Conservation (phyloP, 352 stramenopile species). For the Globisporangium emineosum region DNA sequence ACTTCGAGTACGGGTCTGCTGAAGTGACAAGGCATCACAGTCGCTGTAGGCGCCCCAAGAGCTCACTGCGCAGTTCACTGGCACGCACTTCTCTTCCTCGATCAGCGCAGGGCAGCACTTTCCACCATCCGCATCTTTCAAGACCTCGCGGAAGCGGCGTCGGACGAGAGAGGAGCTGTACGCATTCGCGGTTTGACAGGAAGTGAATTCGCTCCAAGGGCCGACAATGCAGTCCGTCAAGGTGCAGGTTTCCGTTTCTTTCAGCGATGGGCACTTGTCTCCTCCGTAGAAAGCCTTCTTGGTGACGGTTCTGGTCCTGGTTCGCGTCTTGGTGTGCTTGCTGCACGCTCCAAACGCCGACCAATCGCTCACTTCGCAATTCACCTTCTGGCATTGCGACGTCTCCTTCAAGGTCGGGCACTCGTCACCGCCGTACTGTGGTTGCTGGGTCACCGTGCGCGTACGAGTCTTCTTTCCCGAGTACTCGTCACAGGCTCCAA, state of each 20-base stretch:
- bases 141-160: conserved; percentile 34
- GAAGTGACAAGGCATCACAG: conserved; percentile 25
- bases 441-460: conserved; percentile 25
- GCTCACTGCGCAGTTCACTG: conserved; percentile 42
- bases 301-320: conserved; percentile 33
- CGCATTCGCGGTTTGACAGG: conserved; percentile 24
- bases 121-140: conserved; percentile 41
- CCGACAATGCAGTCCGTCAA: conserved; percentile 42
- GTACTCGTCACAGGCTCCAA: conserved; percentile 31
- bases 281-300: conserved; percentile 32
- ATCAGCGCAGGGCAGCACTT: conserved; percentile 35
- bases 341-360: conserved; percentile 37
- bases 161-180: conserved; percentile 18
- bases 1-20: conserved; percentile 28
- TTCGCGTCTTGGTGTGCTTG: conserved; percentile 32
- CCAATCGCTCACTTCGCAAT: conserved; percentile 48
- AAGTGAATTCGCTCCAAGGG: conserved; percentile 48
- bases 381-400: conserved; percentile 34
- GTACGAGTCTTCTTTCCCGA: conserved; percentile 38
- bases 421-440: conserved; percentile 31
- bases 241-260: conserved; percentile 32
- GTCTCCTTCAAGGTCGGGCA: conserved; percentile 39
- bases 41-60: conserved; percentile 33
- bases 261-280: conserved; percentile 28
- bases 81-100: conserved; percentile 36